Conservation (phyloP, 331 rosid species). For the Malus hybrid region DNA sequence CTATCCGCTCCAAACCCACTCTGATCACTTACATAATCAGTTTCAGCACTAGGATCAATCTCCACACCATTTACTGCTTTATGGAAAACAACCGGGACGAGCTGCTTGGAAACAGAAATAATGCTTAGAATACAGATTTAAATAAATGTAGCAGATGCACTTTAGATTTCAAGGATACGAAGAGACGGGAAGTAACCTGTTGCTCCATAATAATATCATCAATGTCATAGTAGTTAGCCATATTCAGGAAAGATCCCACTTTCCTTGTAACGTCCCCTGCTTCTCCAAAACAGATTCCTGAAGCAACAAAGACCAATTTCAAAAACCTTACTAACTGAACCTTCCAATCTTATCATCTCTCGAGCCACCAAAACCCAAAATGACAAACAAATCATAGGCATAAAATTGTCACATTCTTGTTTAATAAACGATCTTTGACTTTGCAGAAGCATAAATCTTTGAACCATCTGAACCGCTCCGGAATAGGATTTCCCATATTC, state of each 20-base stretch:
- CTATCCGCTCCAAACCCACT: conserved; percentile 1
- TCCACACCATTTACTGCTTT: conserved; percentile 79
- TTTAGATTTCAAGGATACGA: background rate
- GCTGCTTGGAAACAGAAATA: conserved; percentile 31
- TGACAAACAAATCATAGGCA: background rate
- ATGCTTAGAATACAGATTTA: background rate
- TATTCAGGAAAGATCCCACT: conserved; percentile 17
- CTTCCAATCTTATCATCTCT: background rate
- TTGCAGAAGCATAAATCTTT: background rate
- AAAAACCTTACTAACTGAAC: background rate
- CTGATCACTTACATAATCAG: conserved; percentile 49
- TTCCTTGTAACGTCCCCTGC: conserved; percentile 5
- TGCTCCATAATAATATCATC: conserved; percentile 79
- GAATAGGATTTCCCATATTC: background rate
- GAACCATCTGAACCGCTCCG: background rate
- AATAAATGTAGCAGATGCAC: background rate
- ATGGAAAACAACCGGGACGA: conserved; percentile 62
- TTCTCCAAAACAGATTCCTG: background rate
- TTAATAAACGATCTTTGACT: background rate
- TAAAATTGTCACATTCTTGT: background rate
- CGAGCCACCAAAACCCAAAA: background rate
- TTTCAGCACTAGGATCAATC: conserved; percentile 80
- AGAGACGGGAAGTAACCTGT: conserved; percentile 41
- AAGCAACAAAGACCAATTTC: background rate
- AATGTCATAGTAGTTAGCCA: conserved; percentile 76